Conservation (phyloP, 495 filamentous ascomycete species). For the Aspergillus nidulans region DNA sequence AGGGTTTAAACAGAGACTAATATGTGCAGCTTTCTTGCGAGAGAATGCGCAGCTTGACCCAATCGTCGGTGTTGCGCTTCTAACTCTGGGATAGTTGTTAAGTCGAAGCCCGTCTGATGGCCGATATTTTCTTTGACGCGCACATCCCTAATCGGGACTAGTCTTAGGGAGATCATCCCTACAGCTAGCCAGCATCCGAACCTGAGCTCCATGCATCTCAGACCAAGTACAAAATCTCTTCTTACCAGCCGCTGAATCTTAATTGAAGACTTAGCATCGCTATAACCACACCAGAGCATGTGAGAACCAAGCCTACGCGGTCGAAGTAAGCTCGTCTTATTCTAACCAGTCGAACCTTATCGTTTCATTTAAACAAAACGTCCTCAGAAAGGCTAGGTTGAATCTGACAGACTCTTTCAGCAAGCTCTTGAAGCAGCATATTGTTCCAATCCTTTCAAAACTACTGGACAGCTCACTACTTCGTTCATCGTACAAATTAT, state of each 20-base stretch:
- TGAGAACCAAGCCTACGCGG: background rate
- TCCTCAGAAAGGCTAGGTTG: background rate
- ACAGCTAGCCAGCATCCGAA: background rate
- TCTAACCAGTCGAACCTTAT: background rate
- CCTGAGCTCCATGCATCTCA: background rate
- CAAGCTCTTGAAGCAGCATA: background rate
- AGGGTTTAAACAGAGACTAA: background rate
- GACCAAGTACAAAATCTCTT: background rate
- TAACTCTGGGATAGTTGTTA: background rate
- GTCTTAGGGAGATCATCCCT: constrained; percentile 5
- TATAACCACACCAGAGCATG: background rate
- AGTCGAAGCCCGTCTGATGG: background rate
- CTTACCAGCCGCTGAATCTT: background rate
- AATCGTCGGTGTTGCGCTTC: background rate
- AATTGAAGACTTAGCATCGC: background rate
- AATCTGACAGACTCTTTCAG: background rate
- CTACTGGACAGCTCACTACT: background rate
- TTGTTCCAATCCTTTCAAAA: background rate
- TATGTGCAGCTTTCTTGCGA: background rate
- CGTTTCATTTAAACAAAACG: background rate
- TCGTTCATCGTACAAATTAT: constrained; percentile 15
- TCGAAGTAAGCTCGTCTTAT: background rate
- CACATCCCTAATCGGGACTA: constrained; percentile 10
- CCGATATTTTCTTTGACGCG: constrained; percentile 8
- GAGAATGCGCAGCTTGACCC: background rate